Conservation (phyloP, 768 basidiomycete genomes). For the Podaxis rugospora region DNA sequence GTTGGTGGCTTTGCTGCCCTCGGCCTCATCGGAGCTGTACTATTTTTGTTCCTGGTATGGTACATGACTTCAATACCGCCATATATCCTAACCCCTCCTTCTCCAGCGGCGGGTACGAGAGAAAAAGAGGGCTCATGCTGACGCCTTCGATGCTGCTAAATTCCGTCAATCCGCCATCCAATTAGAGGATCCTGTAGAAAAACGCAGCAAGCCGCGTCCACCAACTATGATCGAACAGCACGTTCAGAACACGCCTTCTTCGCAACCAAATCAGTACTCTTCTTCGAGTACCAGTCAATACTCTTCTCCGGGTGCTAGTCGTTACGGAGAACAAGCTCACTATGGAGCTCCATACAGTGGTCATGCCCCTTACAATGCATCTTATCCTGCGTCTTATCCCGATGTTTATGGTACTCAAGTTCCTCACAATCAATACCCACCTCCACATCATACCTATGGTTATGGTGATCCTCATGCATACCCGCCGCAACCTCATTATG, state of each 20-base stretch:
- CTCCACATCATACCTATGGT: neutral
- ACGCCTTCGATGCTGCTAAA: slow-evolving; percentile 11
- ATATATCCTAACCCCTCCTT: neutral
- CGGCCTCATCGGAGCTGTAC: slow-evolving; percentile 3
- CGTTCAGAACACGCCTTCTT: slow-evolving; percentile 4
- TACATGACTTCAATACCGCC: neutral
- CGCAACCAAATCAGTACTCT: neutral
- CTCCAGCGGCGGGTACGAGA: neutral
- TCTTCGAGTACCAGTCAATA: neutral
- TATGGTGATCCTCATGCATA: slow-evolving; percentile 2
- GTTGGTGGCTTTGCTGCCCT: slow-evolving; percentile 6
- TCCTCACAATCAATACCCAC: slow-evolving; percentile 1
- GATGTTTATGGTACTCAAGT: neutral
- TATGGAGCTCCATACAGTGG: neutral
- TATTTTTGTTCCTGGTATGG: slow-evolving; percentile 8
- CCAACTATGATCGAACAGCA: slow-evolving; percentile 13
- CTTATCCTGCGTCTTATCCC: slow-evolving; percentile 1
- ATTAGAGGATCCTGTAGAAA: slow-evolving; percentile 10
- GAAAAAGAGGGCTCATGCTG: slow-evolving; percentile 3
- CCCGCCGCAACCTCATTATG: slow-evolving; percentile 5
- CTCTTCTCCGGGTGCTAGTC: neutral
- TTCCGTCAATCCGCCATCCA: slow-evolving; percentile 15
- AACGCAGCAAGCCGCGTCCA: slow-evolving; percentile 9
- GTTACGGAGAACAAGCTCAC: neutral
- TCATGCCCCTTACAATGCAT: neutral